Conservation (phyloP, 495 filamentous ascomycete species). For the Neurospora cerealis region DNA sequence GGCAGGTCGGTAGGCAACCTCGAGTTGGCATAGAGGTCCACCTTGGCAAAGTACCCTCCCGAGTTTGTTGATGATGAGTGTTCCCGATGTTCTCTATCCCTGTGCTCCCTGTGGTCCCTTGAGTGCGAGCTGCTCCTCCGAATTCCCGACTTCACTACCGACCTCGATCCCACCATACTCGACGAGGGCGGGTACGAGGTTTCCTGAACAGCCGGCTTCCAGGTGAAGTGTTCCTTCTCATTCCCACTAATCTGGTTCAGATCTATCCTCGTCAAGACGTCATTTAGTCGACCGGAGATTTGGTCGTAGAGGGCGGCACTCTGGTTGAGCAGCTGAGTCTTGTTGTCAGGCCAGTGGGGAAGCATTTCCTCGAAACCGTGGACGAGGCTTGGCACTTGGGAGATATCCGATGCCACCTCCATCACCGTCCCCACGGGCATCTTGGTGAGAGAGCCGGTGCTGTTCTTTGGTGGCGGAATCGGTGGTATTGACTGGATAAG, state of each 20-base stretch:
- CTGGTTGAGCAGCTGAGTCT: slow-evolving; percentile 33
- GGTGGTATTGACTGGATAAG: not conserved
- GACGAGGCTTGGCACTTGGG: slow-evolving; percentile 16
- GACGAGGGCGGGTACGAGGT: not conserved
- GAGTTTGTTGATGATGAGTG: slow-evolving; percentile 24
- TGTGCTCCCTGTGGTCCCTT: slow-evolving; percentile 8
- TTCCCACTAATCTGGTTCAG: slow-evolving; percentile 50
- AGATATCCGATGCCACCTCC: slow-evolving; percentile 26
- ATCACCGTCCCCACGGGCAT: slow-evolving; percentile 28
- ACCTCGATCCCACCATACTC: not conserved
- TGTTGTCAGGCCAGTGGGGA: slow-evolving; percentile 24
- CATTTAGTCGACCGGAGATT: slow-evolving; percentile 48
- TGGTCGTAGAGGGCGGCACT: slow-evolving; percentile 43
- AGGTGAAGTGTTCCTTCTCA: slow-evolving; percentile 48
- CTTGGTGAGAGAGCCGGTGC: slow-evolving; percentile 19
- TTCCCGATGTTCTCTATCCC: slow-evolving; percentile 27
- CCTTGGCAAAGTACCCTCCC: slow-evolving; percentile 62
- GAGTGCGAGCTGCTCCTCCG: slow-evolving; percentile 7
- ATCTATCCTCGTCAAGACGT: slow-evolving; percentile 60
- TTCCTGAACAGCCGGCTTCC: slow-evolving; percentile 20
- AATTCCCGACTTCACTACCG: slow-evolving; percentile 11
- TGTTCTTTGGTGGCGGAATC: slow-evolving; percentile 5
- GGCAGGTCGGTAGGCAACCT: slow-evolving; percentile 56
- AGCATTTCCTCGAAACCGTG: slow-evolving; percentile 26
- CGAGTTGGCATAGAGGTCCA: slow-evolving; percentile 69